Evolutionary conservation across 2,329 filamentous ascomycete species (phyloP), one percentile per base, ranked within the genome.

Genomic region (Lachnellula hyalina): DNA sequence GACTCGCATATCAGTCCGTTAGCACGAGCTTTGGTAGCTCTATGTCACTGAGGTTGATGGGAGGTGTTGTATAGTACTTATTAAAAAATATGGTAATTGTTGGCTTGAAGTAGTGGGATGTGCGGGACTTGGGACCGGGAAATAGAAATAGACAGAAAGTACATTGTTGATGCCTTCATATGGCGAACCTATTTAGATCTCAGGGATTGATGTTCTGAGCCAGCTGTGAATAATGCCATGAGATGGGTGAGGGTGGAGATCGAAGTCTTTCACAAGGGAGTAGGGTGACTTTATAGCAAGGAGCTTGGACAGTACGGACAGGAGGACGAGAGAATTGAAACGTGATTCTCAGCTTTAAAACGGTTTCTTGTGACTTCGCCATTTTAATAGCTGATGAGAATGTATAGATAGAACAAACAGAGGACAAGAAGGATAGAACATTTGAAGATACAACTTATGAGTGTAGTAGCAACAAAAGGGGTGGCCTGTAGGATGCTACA

Each of bases 1-100:
- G 60, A 12, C 32, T 54, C 5, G 62, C 60, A 40, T 53, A 55
- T 0, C n/a, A 40, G 38, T 59, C 46, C 19, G 50, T 55, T 1
- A 40, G 19, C 4, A 51, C 54, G 11, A 57, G 48, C 17, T 47
- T 47, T 5, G 60, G 19, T 40, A 61, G 12, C 5, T 58, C 60
- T 2, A 41, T 25, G 7, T 52, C 36, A 12, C 51, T 45, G 5
- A 53, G 34, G n/a, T 56, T 46, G 14, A 64, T 51, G 3, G 63
- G 61, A 34, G 51, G n/a, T n/a, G n/a, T 61, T 32, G 64, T 64
- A 52, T 60, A 64, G 46, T 67, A 66, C 38, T 53, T 60, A 15
- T 49, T 60, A 59, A 55, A 17, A 17, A 65, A 55, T 45, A 58
- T 60, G 25, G 54, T 62, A 3, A 64, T 50, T 1, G 63, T 63